Percentiles rank a stretch among this genome's conserved stretches.
Evolutionary conservation across 768 basidiomycete genomes (phyloP).

Genomic region (Lyophyllum shimeji): DNA sequence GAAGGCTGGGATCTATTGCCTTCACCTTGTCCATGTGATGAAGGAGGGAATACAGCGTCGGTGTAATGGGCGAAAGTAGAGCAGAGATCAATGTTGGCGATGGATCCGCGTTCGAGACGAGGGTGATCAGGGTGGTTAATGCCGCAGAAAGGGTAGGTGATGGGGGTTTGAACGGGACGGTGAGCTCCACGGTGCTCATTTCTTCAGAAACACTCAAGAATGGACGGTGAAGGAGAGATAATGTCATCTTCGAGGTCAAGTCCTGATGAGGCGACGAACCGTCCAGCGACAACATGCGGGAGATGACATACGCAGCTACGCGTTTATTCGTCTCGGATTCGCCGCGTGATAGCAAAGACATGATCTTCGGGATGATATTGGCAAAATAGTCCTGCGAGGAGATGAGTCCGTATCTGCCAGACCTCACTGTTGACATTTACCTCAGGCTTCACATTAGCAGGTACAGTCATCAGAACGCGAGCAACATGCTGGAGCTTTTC

Average conservation of each 20-base stretch:
- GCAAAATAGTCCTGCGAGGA: conserved; percentile 58
- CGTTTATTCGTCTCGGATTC: conserved; percentile 48
- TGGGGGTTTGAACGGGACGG: background rate
- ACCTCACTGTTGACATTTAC: conserved; percentile 36
- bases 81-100: conserved; percentile 64
- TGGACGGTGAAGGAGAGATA: conserved; percentile 53
- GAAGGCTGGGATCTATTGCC: conserved; percentile 64
- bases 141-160: conserved; percentile 33
- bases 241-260: conserved; percentile 35
- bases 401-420: conserved; percentile 2
- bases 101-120: conserved; percentile 78
- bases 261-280: conserved; percentile 24
- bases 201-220: conserved; percentile 29
- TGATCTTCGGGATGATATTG: conserved; percentile 52
- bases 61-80: conserved; percentile 67
- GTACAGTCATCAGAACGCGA: conserved; percentile 60
- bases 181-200: background rate
- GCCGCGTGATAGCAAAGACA: conserved; percentile 47
- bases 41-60: conserved; percentile 64
- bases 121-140: conserved; percentile 48
- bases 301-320: conserved; percentile 67
- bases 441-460: conserved; percentile 50
- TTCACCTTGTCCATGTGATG: conserved; percentile 52
- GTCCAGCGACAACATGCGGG: conserved; percentile 55
- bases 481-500: conserved; percentile 77